Base-by-base conservation (phyloP, 805 yeast genomes). In the Brettanomyces bruxellensis region DNA sequence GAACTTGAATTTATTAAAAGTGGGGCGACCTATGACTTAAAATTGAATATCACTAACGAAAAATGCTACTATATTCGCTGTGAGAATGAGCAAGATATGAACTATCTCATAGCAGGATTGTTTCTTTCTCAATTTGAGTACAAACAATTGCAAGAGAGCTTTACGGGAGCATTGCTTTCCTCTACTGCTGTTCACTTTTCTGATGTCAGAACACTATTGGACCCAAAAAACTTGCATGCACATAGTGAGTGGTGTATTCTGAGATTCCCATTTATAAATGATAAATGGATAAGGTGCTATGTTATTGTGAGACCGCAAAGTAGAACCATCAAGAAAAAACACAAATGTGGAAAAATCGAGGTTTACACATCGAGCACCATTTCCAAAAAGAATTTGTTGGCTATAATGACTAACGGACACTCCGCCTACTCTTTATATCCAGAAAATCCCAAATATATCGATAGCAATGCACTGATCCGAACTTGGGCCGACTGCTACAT, bases 91-190 rank as follows among this genome's bases (percentile, higher is more conserved):
- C 55, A 55, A 13, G 64, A 63, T 25, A 46, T 62, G 30, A 59
- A 61, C 36, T 49, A 50, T 32, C 60, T 65, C 45, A 64, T 76
- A 18, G 64, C 79, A 1, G 75, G 80, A 3, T 58, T 81, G 34
- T 64, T 72, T 43, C 59, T 81, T 41, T 63, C 82, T n/a, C 75
- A 72, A 51, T 81, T 67, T 55, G 88, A 81, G 60, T 73, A 67
- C 53, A 68, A 70, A 18, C 72, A 75, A 42, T 65, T 81, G 45
- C 79, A 76, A 55, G 83, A 80, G 60, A 72, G 80, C 22, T 81
- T 75, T 56, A 80, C 86, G 0, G 88, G 85, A 5, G 83, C 80
- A 3, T 62, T 81, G 34, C 60, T 81, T 34, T 75, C 83, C 7
- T 62, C 76, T 7, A 79, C 76, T 52, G 87, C 83, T 1, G 67